Base-by-base conservation (phyloP, 164 flowering plant genomes). In the Taxillus chinensis region DNA sequence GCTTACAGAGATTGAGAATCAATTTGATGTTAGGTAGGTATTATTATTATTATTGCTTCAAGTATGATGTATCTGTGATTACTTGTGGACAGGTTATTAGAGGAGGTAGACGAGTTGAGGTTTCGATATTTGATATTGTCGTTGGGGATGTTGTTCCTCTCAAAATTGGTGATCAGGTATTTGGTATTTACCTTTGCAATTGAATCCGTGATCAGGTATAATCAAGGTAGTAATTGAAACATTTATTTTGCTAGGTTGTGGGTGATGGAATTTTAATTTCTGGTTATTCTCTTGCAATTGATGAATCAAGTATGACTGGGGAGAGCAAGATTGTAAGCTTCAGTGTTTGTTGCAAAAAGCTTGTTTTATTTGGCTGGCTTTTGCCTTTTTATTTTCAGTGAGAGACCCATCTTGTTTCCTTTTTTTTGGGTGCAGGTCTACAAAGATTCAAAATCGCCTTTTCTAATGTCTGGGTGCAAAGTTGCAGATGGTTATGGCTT, bases 231-330 rank as follows among this genome's bases (percentile, higher is more conserved):
- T 64, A 11, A 7, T 38, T 12, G 11, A 39, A 16, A 37, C 17
- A 53, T 46, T 38, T 14, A 64, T 5, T 51, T 10, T 60, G 40
- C 53, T 60, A 92, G 98, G 95, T 92, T 4, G 96, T 97, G 51
- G 92, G 96, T 66, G 98, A 90, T 86, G 98, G 98, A 53, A 63
- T 91, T 66, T 60, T 91, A 37, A 77, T 89, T 40, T 65, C 77
- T 65, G 95, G 93, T n/a, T 96, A 95, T 65, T 91, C 97, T 37
- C 89, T 95, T 65, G 79, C 97, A 8, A 70, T 95, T 66, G 99
- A 95, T 75, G 99, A 95, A 76, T 95, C 99, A 60, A 91, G 99
- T 74, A 95, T 95, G 99, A 95, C 99, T 16, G 99, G 99, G 61
- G 97, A 95, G 79, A 87, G 95, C 82, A 89, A 91, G 69, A 89